These are phyloP conservation scores for Lipomyces orientalis DNA, from an alignment of 805 yeast genomes.

Conservation along the genomic window DNA sequence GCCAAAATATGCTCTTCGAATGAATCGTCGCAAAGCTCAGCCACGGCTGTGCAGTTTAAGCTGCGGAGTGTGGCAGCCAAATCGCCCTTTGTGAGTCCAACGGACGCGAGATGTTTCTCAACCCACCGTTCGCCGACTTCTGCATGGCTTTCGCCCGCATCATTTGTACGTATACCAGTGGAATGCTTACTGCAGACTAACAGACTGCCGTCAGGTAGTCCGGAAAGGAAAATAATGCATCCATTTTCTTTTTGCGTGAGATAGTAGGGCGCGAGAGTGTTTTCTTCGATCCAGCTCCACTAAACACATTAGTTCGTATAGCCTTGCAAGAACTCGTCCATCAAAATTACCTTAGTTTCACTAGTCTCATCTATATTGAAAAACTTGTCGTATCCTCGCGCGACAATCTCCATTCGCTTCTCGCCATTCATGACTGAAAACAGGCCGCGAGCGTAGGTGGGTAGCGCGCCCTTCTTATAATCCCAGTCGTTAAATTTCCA, in stretches of 20 bases:
- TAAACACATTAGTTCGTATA: conserved; percentile 7
- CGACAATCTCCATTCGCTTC: conserved; percentile 53
- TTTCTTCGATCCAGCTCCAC: conserved; percentile 51
- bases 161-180: conserved; percentile 62
- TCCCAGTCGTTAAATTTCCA: conserved; percentile 96
- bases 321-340: neutral
- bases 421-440: conserved; percentile 44
- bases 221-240: conserved; percentile 84
- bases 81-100: conserved; percentile 51
- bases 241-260: conserved; percentile 91
- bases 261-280: conserved; percentile 76
- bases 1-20: conserved; percentile 94
- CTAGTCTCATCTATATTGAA: conserved; percentile 76
- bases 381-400: conserved; percentile 93
- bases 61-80: conserved; percentile 63
- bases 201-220: conserved; percentile 72
- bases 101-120: conserved; percentile 54
- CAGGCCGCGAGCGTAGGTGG: conserved; percentile 30
- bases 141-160: conserved; percentile 66
- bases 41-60: conserved; percentile 77
- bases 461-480: conserved; percentile 48
- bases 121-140: conserved; percentile 68
- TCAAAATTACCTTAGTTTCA: conserved; percentile 51
- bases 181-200: conserved; percentile 92
- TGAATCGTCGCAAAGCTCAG: conserved; percentile 87